Conservation (phyloP, 345 rosid species). For the Noccaea bulbosa region DNA sequence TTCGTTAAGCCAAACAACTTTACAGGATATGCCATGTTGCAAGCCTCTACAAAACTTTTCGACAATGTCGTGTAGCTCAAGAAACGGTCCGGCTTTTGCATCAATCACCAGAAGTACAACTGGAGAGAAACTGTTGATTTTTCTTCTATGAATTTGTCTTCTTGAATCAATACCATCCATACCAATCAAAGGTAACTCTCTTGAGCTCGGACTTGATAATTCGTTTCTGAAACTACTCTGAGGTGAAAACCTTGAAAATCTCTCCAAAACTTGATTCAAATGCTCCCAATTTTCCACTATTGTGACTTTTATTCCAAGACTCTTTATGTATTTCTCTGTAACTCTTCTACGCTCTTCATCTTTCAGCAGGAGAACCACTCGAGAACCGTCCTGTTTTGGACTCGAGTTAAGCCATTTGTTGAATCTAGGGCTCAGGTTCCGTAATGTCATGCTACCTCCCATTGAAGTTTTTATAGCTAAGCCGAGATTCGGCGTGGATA, state of each 20-base stretch:
- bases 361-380: conserved; percentile 59
- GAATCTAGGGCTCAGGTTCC: conserved; percentile 48
- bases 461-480: conserved; percentile 32
- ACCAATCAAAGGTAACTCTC: conserved; percentile 54
- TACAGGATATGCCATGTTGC: conserved; percentile 38
- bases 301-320: conserved; percentile 53
- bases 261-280: conserved; percentile 43
- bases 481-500: conserved; percentile 23
- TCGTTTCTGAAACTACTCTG: conserved; percentile 41
- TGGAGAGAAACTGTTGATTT: conserved; percentile 34
- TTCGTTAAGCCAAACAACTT: conserved; percentile 74
- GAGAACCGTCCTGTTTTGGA: conserved; percentile 55
- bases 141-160: conserved; percentile 33
- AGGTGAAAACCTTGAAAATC: conserved; percentile 42
- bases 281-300: conserved; percentile 48
- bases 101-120: conserved; percentile 65
- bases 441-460: conserved; percentile 34
- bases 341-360: conserved; percentile 52
- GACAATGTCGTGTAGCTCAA: conserved; percentile 44
- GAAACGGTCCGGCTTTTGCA: conserved; percentile 53
- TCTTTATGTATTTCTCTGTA: conserved; percentile 55
- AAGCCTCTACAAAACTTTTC: conserved; percentile 56
- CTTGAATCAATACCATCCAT: conserved; percentile 54
- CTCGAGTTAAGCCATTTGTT: conserved; percentile 41
- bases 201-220: conserved; percentile 34